Evolutionary conservation across 1,284 basidiomycete species (phyloP).

Genomic region (Ustilago loliicola): DNA sequence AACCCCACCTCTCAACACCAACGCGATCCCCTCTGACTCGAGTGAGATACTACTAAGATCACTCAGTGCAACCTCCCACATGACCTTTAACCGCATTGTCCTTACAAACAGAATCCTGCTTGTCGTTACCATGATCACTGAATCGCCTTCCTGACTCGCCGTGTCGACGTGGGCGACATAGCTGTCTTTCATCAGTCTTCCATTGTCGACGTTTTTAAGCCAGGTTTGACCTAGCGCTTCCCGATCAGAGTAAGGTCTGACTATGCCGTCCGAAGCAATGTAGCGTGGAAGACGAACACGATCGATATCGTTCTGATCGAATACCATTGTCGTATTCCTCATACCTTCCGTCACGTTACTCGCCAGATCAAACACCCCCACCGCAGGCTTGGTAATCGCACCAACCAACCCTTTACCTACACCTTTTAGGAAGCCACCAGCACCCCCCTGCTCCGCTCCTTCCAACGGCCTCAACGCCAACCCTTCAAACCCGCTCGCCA

Average conservation of each 20-base stretch:
- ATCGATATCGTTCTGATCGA: constrained; percentile 91
- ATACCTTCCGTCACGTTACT: constrained; percentile 94
- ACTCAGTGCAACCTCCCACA: constrained; percentile 92
- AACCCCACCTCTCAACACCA: constrained; percentile 76
- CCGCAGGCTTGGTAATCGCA: constrained; percentile 93
- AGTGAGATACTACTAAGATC: constrained; percentile 85
- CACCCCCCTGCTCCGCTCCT: constrained; percentile 93
- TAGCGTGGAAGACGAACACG: constrained; percentile 89
- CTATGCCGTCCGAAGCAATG: constrained; percentile 74
- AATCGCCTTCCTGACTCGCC: constrained; percentile 73
- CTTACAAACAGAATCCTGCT: constrained; percentile 79
- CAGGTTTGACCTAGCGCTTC: constrained; percentile 96
- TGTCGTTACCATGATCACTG: constrained; percentile 66
- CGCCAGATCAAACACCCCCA: constrained; percentile 95
- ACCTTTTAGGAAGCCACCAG: constrained; percentile 96
- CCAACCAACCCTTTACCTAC: constrained; percentile 96
- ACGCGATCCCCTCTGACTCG: constrained; percentile 71
- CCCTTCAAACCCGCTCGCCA: constrained; percentile 95
- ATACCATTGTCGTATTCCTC: constrained; percentile 97
- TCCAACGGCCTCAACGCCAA: constrained; percentile 96
- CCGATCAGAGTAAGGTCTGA: constrained; percentile 78
- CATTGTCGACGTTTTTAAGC: constrained; percentile 91
- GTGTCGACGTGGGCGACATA: constrained; percentile 84
- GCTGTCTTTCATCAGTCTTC: constrained; percentile 83
- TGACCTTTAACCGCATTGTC: constrained; percentile 84